These are phyloP conservation scores for Lactifluus piperatus DNA, from an alignment of 768 basidiomycete species.

Conservation along the genomic window DNA sequence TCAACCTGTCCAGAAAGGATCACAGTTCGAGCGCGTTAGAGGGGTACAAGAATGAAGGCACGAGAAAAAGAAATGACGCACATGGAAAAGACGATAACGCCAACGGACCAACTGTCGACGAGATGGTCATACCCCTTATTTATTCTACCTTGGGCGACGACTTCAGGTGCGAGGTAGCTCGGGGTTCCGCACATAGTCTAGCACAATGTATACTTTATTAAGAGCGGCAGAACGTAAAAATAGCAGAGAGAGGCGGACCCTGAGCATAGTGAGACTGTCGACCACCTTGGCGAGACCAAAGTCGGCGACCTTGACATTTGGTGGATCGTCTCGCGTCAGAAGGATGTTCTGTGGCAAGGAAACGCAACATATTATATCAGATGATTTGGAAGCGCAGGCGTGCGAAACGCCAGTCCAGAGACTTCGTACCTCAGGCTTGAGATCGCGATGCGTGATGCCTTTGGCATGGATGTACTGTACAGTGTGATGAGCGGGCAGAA, in stretches of 20 bases:
- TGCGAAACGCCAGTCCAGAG: background rate
- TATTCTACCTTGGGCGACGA: slow-evolving; percentile 53
- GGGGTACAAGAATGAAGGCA: background rate
- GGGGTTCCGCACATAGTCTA: slow-evolving; percentile 97
- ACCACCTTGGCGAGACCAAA: slow-evolving; percentile 95
- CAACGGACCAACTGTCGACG: slow-evolving; percentile 96
- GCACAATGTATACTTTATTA: background rate
- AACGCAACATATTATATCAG: background rate
- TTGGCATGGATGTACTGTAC: slow-evolving; percentile 55
- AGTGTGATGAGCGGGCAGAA: background rate
- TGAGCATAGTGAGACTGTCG: slow-evolving; percentile 66
- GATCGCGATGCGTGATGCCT: slow-evolving; percentile 85
- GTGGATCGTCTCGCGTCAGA: slow-evolving; percentile 61
- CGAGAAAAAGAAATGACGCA: slow-evolving; percentile 29
- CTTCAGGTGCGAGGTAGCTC: slow-evolving; percentile 87
- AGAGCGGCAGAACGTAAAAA: background rate
- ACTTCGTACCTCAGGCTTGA: slow-evolving; percentile 71
- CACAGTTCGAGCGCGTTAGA: background rate
- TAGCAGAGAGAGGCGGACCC: slow-evolving; percentile 35
- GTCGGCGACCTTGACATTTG: slow-evolving; percentile 83
- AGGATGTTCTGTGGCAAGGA: slow-evolving; percentile 70
- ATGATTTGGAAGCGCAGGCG: no score
- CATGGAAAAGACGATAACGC: slow-evolving; percentile 92
- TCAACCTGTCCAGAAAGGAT: background rate
- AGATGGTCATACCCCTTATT: slow-evolving; percentile 73